A percentile compares a stretch with the other conserved stretches of the same genome.
These are phyloP conservation scores for Actinomucor elegans DNA, from an alignment of 371 early-diverging fungal species.

Conservation along the genomic window DNA sequence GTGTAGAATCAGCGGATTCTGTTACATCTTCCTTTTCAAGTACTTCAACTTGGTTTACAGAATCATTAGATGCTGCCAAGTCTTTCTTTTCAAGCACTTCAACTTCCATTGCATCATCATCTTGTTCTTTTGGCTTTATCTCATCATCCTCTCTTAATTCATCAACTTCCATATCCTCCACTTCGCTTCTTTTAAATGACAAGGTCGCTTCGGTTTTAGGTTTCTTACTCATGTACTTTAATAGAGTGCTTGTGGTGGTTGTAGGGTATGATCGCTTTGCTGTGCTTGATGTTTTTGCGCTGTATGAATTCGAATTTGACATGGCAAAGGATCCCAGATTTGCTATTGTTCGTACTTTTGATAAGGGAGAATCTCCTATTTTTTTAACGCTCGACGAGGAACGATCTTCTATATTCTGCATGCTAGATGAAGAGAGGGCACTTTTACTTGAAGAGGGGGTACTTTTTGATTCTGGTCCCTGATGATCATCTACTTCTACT, in stretches of 20 bases:
- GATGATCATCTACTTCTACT: too few species aligned
- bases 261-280: not conserved
- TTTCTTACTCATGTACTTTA: constrained; percentile 6
- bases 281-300: not conserved
- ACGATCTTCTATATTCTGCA: too few species aligned
- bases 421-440: too few species aligned
- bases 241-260: not conserved
- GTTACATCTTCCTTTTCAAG: not conserved
- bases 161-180: constrained; percentile 11
- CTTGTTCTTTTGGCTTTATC: not conserved
- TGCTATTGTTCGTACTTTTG: not conserved
- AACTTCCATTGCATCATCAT: not conserved
- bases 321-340: not conserved
- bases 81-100: not conserved
- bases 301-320: not conserved
- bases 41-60: not conserved
- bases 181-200: constrained; percentile 1
- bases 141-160: constrained; percentile 1
- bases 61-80: not conserved
- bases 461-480: too few species aligned
- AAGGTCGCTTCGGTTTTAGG: not conserved
- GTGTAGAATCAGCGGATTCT: not conserved
- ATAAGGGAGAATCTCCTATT: too few species aligned
- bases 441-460: not conserved
- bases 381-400: not conserved